Conservation (phyloP, 163 green algal species). For the Volvox carteri region DNA sequence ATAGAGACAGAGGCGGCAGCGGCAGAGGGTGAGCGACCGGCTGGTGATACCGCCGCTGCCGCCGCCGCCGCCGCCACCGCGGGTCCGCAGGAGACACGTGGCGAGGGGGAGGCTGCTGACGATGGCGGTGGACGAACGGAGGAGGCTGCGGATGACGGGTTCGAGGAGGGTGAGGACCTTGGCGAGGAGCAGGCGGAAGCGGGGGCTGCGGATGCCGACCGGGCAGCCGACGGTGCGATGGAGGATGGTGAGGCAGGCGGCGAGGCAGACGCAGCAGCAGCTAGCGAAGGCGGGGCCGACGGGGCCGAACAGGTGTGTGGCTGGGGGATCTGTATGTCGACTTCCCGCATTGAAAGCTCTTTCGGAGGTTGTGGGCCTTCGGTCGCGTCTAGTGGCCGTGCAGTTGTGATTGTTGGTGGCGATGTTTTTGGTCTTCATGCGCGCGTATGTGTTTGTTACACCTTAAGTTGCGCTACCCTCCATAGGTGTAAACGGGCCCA, state of each 20-base stretch:
- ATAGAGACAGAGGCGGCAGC: neutral
- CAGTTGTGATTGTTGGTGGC: too few relatives aligned
- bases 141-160: conserved; percentile 1
- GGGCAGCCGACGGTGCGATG: neutral
- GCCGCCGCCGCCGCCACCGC: too few relatives aligned
- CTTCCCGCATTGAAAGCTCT: too few relatives aligned
- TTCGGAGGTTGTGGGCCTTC: too few relatives aligned
- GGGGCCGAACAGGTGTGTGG: neutral
- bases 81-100: neutral
- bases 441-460: neutral
- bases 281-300: neutral
- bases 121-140: neutral
- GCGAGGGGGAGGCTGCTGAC: neutral
- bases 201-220: neutral
- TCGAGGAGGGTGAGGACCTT: neutral
- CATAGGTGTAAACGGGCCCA: too few relatives aligned
- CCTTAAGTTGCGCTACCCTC: too few relatives aligned
- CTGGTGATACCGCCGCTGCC: neutral
- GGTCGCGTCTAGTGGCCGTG: too few relatives aligned
- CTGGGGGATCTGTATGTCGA: neutral
- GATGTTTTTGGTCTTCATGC: too few relatives aligned
- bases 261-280: neutral
- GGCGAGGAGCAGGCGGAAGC: neutral
- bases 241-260: neutral
- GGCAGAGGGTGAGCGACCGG: neutral